A percentile compares a stretch with the other conserved stretches of the same genome.
Conservation (phyloP, 768 basidiomycete genomes). For the Hirschioporus abietinus region DNA sequence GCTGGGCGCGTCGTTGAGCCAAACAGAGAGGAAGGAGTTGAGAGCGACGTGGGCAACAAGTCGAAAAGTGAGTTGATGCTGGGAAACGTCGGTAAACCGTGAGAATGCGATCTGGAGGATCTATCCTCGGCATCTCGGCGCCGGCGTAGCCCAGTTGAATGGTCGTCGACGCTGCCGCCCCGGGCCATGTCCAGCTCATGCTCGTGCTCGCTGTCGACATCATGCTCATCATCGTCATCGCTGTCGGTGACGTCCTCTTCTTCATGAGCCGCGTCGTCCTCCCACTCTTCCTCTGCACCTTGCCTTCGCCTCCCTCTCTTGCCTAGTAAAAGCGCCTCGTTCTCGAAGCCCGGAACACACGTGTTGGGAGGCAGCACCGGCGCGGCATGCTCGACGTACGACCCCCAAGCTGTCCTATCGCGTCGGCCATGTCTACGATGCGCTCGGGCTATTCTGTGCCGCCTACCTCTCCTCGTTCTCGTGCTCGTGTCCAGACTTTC, state of each 20-base stretch:
- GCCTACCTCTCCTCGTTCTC: neutral
- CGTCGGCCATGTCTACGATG: neutral
- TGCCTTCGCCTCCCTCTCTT: neutral
- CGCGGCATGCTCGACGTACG: conserved; percentile 2
- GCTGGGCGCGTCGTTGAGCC: neutral
- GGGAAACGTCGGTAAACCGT: neutral
- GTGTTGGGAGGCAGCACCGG: conserved; percentile 3
- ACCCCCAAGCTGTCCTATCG: conserved; percentile 4
- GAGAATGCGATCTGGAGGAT: neutral
- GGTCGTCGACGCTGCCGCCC: neutral
- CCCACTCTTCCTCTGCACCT: neutral
- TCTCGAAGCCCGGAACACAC: neutral
- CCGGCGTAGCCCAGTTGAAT: neutral
- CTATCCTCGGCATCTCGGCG: neutral
- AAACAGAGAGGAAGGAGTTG: neutral
- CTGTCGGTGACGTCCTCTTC: neutral
- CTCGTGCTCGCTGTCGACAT: neutral
- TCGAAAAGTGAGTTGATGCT: neutral
- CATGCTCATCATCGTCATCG: conserved; percentile 1
- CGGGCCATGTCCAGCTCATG: neutral
- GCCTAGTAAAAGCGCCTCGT: neutral
- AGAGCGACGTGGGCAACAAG: neutral
- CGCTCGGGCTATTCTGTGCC: neutral
- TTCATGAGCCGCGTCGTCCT: neutral
- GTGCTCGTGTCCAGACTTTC: neutral